A percentile compares a stretch with the other conserved stretches of the same genome.
These are phyloP conservation scores for Penicillium hordei DNA, from an alignment of 2,329 filamentous ascomycete species.

Conservation along the genomic window DNA sequence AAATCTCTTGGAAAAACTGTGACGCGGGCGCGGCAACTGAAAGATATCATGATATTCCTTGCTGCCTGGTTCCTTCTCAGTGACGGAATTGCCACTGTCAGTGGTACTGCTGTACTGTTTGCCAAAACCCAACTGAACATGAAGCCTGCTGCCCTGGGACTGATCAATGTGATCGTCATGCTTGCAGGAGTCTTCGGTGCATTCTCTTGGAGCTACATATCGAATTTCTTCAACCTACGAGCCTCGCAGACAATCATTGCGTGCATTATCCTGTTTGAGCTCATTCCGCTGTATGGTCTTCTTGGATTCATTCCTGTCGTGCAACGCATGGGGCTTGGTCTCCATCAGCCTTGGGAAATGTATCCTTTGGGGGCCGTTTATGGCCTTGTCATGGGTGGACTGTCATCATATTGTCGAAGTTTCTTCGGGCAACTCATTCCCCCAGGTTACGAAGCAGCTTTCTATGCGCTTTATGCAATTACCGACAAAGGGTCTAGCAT, in stretches of 20 bases:
- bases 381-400: slow-evolving; percentile 88
- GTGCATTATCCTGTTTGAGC: slow-evolving; percentile 87
- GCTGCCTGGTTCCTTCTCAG: slow-evolving; percentile 92
- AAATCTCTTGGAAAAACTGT: slow-evolving; percentile 78
- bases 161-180: slow-evolving; percentile 93
- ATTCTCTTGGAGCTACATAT: slow-evolving; percentile 83
- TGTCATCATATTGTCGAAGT: slow-evolving; percentile 88
- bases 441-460: slow-evolving; percentile 89
- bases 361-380: slow-evolving; percentile 88
- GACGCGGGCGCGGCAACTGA: slow-evolving; percentile 69
- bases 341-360: slow-evolving; percentile 98
- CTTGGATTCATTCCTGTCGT: slow-evolving; percentile 83
- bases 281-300: slow-evolving; percentile 89
- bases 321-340: slow-evolving; percentile 70
- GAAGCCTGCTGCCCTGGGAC: slow-evolving; percentile 79
- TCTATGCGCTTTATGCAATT: slow-evolving; percentile 95
- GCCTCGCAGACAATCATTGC: slow-evolving; percentile 87
- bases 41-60: slow-evolving; percentile 81
- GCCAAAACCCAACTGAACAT: slow-evolving; percentile 92
- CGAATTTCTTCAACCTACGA: slow-evolving; percentile 64
- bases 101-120: slow-evolving; percentile 90
- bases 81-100: slow-evolving; percentile 91
- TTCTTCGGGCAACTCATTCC: slow-evolving; percentile 93
- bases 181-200: slow-evolving; percentile 80
- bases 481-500: slow-evolving; percentile 95